A percentile compares a stretch with the other conserved stretches of the same genome.
These are phyloP conservation scores for Cyclocybe cylindracea DNA, from an alignment of 768 basidiomycete species.

Conservation along the genomic window DNA sequence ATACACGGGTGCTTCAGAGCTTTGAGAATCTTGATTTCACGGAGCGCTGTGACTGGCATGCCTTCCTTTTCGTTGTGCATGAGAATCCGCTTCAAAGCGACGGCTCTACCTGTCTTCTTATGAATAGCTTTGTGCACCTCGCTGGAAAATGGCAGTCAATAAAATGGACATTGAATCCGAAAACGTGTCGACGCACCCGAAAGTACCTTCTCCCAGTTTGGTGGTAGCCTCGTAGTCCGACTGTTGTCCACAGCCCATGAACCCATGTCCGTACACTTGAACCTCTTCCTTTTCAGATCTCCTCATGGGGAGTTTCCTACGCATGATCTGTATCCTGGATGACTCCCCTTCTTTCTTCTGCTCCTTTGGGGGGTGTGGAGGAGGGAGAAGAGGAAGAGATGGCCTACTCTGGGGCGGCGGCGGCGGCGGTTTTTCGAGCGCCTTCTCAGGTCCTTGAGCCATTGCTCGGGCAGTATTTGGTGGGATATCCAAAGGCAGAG, in stretches of 20 bases:
- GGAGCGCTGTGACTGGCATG: constrained; percentile 93
- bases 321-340: constrained; percentile 22
- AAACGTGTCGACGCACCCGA: constrained; percentile 64
- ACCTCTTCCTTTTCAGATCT: constrained; percentile 66
- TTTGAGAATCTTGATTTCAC: constrained; percentile 97
- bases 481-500: constrained; percentile 21
- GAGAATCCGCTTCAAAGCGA: constrained; percentile 92
- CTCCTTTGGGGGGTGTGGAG: constrained; percentile 8
- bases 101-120: constrained; percentile 54
- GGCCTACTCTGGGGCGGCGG: constrained; percentile 7
- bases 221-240: constrained; percentile 78
- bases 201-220: constrained; percentile 96
- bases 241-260: constrained; percentile 71
- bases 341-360: constrained; percentile 23
- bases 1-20: constrained; percentile 83
- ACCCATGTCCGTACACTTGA: constrained; percentile 64
- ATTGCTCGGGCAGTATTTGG: constrained; percentile 20
- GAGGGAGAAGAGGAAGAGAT: constrained; percentile 1
- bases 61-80: constrained; percentile 98
- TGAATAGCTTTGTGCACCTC: constrained; percentile 91
- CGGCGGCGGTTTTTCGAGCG: constrained; percentile 1
- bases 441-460: constrained; percentile 13
- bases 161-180: constrained; percentile 5
- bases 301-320: constrained; percentile 44
- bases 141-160: constrained; percentile 36